These are phyloP conservation scores for Pseudogymnoascus sp. DNA, from an alignment of 2,329 filamentous ascomycete genomes.

Conservation along the genomic window DNA sequence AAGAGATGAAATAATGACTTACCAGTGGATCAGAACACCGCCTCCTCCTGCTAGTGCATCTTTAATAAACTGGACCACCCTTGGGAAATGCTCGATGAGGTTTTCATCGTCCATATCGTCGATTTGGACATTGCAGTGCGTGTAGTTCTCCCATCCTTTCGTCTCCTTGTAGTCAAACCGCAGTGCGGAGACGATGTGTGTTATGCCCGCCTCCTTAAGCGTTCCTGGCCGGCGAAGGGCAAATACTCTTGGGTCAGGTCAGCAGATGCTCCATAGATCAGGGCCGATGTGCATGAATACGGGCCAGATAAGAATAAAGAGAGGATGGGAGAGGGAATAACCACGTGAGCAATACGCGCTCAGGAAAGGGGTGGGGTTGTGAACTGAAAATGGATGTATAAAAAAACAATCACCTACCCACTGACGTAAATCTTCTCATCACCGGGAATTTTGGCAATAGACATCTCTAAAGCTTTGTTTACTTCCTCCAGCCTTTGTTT, in stretches of 20 bases:
- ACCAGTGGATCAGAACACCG: constrained; percentile 64
- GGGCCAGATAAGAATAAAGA: neutral
- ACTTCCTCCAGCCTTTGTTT: neutral
- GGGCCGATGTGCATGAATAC: neutral
- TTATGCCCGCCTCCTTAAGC: constrained; percentile 67
- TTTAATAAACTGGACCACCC: constrained; percentile 75
- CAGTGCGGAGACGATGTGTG: constrained; percentile 81
- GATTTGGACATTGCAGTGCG: constrained; percentile 72
- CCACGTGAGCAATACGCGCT: neutral
- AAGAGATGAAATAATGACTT: constrained; percentile 31
- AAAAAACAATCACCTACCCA: constrained; percentile 47
- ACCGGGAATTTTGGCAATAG: constrained; percentile 59
- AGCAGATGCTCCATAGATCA: neutral
- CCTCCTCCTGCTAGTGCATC: constrained; percentile 55
- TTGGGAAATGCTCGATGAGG: constrained; percentile 70
- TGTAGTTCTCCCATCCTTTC: constrained; percentile 48
- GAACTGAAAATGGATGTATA: constrained; percentile 9
- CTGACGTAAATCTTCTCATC: constrained; percentile 68
- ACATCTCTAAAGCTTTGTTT: constrained; percentile 35
- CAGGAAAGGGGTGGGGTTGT: neutral
- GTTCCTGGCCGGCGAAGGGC: constrained; percentile 63
- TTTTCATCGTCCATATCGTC: constrained; percentile 90
- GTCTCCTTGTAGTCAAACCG: constrained; percentile 50
- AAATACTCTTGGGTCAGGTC: constrained; percentile 54
- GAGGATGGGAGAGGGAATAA: neutral